A percentile compares a stretch with the other conserved stretches of the same genome.
Conservation (phyloP, 129 eudicot genomes). For the Artemisia argyi region DNA sequence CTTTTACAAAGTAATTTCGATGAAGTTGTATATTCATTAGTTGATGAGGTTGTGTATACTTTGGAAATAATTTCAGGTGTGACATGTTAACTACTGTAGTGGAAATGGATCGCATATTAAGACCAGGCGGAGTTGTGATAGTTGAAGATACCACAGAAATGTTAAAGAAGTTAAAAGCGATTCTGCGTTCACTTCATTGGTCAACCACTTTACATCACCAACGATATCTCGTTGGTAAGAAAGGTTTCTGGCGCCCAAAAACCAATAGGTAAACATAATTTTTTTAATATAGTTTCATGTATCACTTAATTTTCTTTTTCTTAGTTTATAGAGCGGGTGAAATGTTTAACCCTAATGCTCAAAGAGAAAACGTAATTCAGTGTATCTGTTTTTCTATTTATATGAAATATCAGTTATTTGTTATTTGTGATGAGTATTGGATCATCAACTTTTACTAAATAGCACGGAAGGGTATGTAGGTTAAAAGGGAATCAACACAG, state of each 20-base stretch:
- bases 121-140: slow-evolving; percentile 72
- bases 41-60: not conserved
- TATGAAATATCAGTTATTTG: slow-evolving; percentile 11
- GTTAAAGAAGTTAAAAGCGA: slow-evolving; percentile 38
- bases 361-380: slow-evolving; percentile 9
- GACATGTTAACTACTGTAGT: slow-evolving; percentile 57
- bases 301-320: slow-evolving; percentile 10
- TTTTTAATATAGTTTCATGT: slow-evolving; percentile 16
- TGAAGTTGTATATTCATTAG: not conserved
- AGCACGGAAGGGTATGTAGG: not conserved
- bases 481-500: too few species aligned
- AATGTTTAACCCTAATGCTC: slow-evolving; percentile 21
- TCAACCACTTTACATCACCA: slow-evolving; percentile 46
- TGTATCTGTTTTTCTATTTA: not conserved
- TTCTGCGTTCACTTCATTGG: slow-evolving; percentile 78
- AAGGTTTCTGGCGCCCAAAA: slow-evolving; percentile 81
- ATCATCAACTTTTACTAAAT: not conserved
- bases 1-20: too few species aligned
- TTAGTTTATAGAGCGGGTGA: slow-evolving; percentile 22
- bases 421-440: not conserved
- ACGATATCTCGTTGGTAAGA: slow-evolving; percentile 69
- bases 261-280: slow-evolving; percentile 13
- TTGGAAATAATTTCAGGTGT: slow-evolving; percentile 44
- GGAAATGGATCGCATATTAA: slow-evolving; percentile 74
- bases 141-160: slow-evolving; percentile 55